phyloP scores from a whole-genome alignment of 345 rosid species.

The Gossypium australe region DNA sequence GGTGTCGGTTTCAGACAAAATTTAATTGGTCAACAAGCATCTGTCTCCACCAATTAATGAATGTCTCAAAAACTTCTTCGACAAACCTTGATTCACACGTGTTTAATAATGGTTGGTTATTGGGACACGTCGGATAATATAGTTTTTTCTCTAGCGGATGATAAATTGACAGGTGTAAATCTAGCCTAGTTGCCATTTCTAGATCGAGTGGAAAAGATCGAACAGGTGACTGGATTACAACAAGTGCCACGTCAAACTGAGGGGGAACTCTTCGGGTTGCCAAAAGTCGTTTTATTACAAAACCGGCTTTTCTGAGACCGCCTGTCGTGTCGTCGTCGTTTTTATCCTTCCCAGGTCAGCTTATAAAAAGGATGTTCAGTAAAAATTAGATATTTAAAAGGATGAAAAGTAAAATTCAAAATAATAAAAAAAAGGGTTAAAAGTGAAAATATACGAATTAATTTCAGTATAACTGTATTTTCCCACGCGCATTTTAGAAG shows the following conservation, averaged over 20 bases:
- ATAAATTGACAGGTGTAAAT: not conserved
- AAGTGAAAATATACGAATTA: no score
- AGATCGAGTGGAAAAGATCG: not conserved
- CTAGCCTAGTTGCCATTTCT: not conserved
- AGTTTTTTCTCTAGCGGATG: not conserved
- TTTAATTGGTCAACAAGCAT: not conserved
- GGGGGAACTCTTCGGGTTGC: not conserved
- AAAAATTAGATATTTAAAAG: no score
- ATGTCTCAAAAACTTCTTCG: not conserved
- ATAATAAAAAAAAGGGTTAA: no score
- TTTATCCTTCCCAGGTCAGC: not conserved
- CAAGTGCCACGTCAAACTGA: not conserved
- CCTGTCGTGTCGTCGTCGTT: not conserved
- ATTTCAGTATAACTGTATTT: no score
- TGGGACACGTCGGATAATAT: not conserved
- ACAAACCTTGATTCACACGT: not conserved
- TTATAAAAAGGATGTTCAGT: no score
- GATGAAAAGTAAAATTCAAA: no score
- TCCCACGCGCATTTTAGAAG: no score
- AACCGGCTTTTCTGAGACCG: not conserved
- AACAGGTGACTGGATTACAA: not conserved
- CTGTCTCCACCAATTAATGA: not conserved
- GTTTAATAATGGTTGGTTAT: not conserved
- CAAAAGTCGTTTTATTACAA: not conserved
- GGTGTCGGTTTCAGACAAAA: not conserved